phyloP scores from a whole-genome alignment of 2,329 filamentous ascomycete genomes.

The Aureobasidium musti region DNA sequence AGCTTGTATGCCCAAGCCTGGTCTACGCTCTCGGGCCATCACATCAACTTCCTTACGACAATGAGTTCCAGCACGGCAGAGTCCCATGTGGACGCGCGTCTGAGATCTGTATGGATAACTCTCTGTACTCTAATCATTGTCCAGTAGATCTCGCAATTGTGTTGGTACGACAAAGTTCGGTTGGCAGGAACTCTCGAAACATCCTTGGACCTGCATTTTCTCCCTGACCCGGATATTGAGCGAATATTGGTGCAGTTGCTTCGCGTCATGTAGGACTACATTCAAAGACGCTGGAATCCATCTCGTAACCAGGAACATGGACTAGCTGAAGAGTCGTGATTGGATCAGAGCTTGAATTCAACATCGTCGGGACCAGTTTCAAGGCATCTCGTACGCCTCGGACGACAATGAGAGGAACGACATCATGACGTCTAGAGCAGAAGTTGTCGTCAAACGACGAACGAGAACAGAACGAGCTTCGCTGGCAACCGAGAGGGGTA shows the following conservation, averaged over 20 bases:
- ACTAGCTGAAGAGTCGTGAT: not conserved
- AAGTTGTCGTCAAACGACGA: not conserved
- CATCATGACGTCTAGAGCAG: not conserved
- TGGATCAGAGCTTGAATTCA: not conserved
- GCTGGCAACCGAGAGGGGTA: not conserved
- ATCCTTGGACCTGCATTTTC: conserved; percentile 19
- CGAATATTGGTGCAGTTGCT: not conserved
- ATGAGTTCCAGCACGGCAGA: not conserved
- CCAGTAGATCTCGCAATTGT: not conserved
- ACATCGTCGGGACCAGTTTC: not conserved
- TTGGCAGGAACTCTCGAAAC: not conserved
- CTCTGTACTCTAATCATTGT: not conserved
- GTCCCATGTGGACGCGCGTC: conserved; percentile 6
- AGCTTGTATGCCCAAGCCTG: not conserved
- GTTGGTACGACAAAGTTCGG: conserved; percentile 9
- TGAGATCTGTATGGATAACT: not conserved
- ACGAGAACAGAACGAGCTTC: not conserved
- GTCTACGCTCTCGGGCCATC: not conserved
- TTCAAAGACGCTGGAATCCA: not conserved
- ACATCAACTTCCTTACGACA: not conserved
- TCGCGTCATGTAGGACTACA: not conserved
- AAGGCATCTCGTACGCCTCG: conserved; percentile 13
- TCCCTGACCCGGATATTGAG: not conserved
- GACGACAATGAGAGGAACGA: not conserved
- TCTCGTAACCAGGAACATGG: not conserved